Evolutionary conservation across 345 rosid genomes (phyloP), one percentile per base, ranked within the genome.

Genomic region (Melastoma malabathricum): DNA sequence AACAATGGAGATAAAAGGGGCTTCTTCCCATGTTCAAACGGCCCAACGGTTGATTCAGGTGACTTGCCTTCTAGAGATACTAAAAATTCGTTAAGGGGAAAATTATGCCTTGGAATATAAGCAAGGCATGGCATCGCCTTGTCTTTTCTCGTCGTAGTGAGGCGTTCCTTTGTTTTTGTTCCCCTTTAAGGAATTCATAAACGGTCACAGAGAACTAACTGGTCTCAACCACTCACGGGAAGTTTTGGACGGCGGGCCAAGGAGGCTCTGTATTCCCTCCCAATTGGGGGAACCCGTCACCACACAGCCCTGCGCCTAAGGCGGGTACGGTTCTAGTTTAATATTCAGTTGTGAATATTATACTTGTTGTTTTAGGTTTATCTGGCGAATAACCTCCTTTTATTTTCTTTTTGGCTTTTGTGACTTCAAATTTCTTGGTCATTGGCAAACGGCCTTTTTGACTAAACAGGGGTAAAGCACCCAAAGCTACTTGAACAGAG

Each of bases 41-140:
- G 86, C 86, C 63, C 84, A 79, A 64, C 84, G 79, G 54, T 78
- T 88, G 62, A 68, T 84, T 68, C 88, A 88, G 74, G 97, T 78
- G 72, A 43, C 41, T 34, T 34, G 12, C 41, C 9, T 34, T 34
- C 17, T 4, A 5, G 13, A 10, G 43, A 16, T 12, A 34, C 41
- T 34, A 34, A 34, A 7, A 8, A 17, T 41, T 51, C 41, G 9
- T 0, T 6, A 34, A 12, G 41, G 41, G 12, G n/a, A n/a, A 34
- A 34, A 34, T 34, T 12, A 2, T 34, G 10, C 41, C 41, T 34
- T 34, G 2, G 12, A 34, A 34, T 34, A 1, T 34, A 34, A 34
- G 12, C 10, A 34, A 34, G 12, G 41, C 6, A 34, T 34, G 13
- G 13, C 46, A 7, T n/a, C 12, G 12, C 41, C 12, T 34, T 6